Percentiles rank a stretch among this genome's conserved stretches.
These are phyloP conservation scores for Syzygium oleosum DNA, from an alignment of 345 rosid genomes.

Conservation along the genomic window DNA sequence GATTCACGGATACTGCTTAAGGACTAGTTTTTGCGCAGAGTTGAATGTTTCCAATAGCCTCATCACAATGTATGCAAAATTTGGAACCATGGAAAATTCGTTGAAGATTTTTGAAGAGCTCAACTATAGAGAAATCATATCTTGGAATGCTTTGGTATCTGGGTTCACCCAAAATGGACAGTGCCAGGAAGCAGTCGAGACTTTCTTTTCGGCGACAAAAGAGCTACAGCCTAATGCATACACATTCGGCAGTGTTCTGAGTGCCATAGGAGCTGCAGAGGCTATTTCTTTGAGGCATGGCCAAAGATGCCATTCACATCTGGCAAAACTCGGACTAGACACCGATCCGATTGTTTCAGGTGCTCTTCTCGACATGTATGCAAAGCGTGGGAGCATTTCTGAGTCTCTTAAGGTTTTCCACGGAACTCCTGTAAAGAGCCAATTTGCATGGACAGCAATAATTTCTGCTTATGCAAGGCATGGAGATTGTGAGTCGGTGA, in stretches of 20 bases:
- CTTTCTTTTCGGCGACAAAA: slow-evolving; percentile 25
- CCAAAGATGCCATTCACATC: slow-evolving; percentile 60
- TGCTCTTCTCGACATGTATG: slow-evolving; percentile 91
- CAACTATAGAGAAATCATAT: slow-evolving; percentile 34
- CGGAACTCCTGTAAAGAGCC: slow-evolving; percentile 42
- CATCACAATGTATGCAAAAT: slow-evolving; percentile 82
- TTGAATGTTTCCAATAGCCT: slow-evolving; percentile 57
- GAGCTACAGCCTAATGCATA: slow-evolving; percentile 60
- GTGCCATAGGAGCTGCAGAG: slow-evolving; percentile 72
- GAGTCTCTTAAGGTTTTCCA: slow-evolving; percentile 60
- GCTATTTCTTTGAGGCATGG: slow-evolving; percentile 70
- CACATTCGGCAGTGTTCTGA: slow-evolving; percentile 80
- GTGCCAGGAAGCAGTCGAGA: slow-evolving; percentile 43
- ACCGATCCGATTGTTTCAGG: slow-evolving; percentile 54
- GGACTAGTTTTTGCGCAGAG: slow-evolving; percentile 37
- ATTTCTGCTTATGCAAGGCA: slow-evolving; percentile 85
- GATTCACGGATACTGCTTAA: slow-evolving; percentile 61
- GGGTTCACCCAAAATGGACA: slow-evolving; percentile 65
- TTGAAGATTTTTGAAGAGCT: slow-evolving; percentile 53
- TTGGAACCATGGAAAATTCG: slow-evolving; percentile 46
- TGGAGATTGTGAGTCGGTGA: slow-evolving; percentile 71
- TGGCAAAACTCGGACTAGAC: slow-evolving; percentile 54
- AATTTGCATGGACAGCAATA: slow-evolving; percentile 75
- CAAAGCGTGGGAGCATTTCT: slow-evolving; percentile 75
- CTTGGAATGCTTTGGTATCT: slow-evolving; percentile 87